Evolutionary conservation across 2,329 filamentous ascomycete species (phyloP).

Genomic region (Achaetomium macrosporum): DNA sequence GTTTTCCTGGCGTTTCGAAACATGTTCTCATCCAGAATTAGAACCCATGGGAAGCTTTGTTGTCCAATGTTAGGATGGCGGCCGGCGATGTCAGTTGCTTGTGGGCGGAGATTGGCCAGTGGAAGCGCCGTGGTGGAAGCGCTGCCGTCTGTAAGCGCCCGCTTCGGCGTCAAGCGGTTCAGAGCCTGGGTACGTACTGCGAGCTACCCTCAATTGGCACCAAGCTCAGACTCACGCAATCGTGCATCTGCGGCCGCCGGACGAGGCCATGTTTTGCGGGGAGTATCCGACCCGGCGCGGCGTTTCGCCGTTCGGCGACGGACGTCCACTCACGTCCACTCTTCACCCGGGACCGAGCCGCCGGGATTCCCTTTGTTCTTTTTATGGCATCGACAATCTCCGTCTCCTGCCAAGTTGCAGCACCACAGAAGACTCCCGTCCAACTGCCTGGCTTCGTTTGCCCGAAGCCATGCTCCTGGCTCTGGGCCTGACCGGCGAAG

Average conservation of each 20-base stretch:
- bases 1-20: slow-evolving; percentile 17
- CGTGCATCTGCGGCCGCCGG: slow-evolving; percentile 3
- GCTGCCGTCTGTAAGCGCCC: slow-evolving; percentile 12
- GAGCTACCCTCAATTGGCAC: slow-evolving; percentile 1
- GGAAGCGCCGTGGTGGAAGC: slow-evolving; percentile 8
- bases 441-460: background rate
- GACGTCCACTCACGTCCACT: background rate
- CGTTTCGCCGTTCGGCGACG: slow-evolving; percentile 6
- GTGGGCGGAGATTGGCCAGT: slow-evolving; percentile 12
- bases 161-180: slow-evolving; percentile 15
- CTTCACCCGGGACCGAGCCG: background rate
- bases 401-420: background rate
- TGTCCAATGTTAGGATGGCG: slow-evolving; percentile 14
- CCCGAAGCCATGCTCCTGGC: background rate
- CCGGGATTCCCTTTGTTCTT: background rate
- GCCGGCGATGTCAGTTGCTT: background rate
- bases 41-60: slow-evolving; percentile 2
- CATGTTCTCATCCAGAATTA: slow-evolving; percentile 12
- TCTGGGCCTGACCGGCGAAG: background rate
- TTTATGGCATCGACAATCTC: slow-evolving; percentile 2
- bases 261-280: background rate
- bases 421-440: background rate
- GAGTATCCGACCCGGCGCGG: slow-evolving; percentile 1
- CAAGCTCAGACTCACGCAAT: slow-evolving; percentile 7
- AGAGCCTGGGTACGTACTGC: slow-evolving; percentile 7